Conservation (phyloP, 129 eudicot genomes). For the Helichrysum umbraculigerum region DNA sequence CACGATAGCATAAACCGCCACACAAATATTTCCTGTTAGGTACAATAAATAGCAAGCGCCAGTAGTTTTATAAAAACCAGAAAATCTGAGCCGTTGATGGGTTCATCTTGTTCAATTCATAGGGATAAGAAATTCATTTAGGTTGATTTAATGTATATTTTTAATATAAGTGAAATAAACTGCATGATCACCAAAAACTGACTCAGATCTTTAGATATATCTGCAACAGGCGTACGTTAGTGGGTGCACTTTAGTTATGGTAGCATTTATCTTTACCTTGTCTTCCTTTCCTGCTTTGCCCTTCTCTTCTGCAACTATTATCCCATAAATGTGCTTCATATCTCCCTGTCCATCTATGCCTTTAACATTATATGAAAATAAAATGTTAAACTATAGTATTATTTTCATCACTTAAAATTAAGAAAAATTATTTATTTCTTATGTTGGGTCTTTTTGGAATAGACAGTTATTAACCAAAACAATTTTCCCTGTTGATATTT, state of each 20-base stretch:
- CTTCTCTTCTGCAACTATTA: conserved; percentile 86
- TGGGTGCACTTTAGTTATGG: conserved; percentile 11
- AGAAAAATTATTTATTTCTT: too few relatives aligned
- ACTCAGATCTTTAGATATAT: conserved; percentile 33
- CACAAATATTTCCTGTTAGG: neutral
- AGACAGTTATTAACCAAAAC: too few relatives aligned
- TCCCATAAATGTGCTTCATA: conserved; percentile 97
- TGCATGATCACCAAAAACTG: neutral
- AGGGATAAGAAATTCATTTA: conserved; percentile 15
- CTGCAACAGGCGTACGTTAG: conserved; percentile 31
- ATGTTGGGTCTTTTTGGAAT: too few relatives aligned
- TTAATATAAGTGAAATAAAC: conserved; percentile 11
- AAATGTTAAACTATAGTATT: neutral
- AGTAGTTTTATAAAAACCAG: conserved; percentile 40
- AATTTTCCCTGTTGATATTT: too few relatives aligned
- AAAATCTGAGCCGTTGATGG: conserved; percentile 38
- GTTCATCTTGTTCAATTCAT: neutral
- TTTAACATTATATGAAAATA: conserved; percentile 13
- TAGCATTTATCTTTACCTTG: conserved; percentile 56
- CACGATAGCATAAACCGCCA: conserved; percentile 39
- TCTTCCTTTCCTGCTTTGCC: conserved; percentile 94
- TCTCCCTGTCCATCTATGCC: conserved; percentile 98
- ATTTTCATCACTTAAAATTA: neutral
- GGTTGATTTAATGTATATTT: neutral
- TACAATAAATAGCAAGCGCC: conserved; percentile 23